Percentiles rank a stretch among this genome's conserved stretches.
Conservation (phyloP, 106 monocot genomes). For the Dendrobium nobile region DNA sequence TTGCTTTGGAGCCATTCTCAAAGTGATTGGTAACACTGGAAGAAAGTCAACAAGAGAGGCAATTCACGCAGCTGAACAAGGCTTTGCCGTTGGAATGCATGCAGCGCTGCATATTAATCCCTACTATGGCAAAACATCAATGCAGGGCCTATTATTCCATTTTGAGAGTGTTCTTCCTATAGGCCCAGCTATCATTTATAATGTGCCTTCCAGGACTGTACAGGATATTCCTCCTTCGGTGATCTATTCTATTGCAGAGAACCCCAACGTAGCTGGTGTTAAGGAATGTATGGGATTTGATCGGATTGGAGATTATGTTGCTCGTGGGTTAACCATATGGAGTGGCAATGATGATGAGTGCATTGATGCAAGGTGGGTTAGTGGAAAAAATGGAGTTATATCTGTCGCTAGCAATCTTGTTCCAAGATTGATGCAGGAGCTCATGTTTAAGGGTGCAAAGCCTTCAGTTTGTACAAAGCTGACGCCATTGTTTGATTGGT, state of each 20-base stretch:
- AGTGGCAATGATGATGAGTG: slow-evolving; percentile 71
- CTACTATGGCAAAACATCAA: slow-evolving; percentile 85
- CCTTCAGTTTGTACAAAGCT: slow-evolving; percentile 38
- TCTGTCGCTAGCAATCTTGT: slow-evolving; percentile 82
- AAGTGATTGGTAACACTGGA: slow-evolving; percentile 92
- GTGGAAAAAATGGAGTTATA: slow-evolving; percentile 69
- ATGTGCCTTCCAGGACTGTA: slow-evolving; percentile 70
- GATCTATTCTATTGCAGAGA: slow-evolving; percentile 29
- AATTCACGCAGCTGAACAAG: slow-evolving; percentile 73
- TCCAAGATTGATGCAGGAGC: slow-evolving; percentile 51
- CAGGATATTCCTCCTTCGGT: slow-evolving; percentile 77
- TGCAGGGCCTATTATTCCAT: slow-evolving; percentile 55
- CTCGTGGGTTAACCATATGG: slow-evolving; percentile 54
- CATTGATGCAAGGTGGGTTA: slow-evolving; percentile 65
- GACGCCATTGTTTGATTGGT: slow-evolving; percentile 62
- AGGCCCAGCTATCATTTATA: slow-evolving; percentile 83
- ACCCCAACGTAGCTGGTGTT: slow-evolving; percentile 62
- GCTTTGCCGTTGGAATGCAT: slow-evolving; percentile 92
- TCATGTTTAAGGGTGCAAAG: slow-evolving; percentile 64
- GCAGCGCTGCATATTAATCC: slow-evolving; percentile 82
- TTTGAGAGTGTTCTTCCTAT: slow-evolving; percentile 63
- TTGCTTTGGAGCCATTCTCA: slow-evolving; percentile 72
- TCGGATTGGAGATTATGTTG: slow-evolving; percentile 38
- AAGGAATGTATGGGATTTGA: slow-evolving; percentile 74
- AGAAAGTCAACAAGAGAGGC: slow-evolving; percentile 92